phyloP scores from a whole-genome alignment of 129 eudicot species.

The Ambrosia trifida region DNA sequence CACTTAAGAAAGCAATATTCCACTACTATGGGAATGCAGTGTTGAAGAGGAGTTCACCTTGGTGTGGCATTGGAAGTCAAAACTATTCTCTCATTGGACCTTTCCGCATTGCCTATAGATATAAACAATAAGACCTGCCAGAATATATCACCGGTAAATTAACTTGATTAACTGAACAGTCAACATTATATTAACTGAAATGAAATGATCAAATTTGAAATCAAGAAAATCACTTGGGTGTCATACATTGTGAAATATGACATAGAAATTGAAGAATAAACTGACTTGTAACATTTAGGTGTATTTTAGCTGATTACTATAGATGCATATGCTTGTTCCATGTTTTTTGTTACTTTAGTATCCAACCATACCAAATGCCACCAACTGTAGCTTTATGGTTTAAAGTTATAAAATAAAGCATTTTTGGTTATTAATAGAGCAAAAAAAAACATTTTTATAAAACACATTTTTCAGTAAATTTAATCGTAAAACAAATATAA shows the following conservation, averaged over 20 bases:
- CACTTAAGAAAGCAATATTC: no score
- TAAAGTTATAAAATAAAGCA: no score
- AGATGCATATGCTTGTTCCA: not conserved
- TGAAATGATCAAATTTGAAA: slow-evolving; percentile 19
- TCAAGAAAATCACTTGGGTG: slow-evolving; percentile 16
- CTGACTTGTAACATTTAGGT: not conserved
- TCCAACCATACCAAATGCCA: no score
- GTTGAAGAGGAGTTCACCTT: slow-evolving; percentile 51
- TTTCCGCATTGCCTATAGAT: slow-evolving; percentile 37
- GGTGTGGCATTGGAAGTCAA: slow-evolving; percentile 44
- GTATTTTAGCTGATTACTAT: not conserved
- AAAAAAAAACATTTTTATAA: no score
- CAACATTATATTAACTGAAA: slow-evolving; percentile 13
- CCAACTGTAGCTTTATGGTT: no score
- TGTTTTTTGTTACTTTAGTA: no score
- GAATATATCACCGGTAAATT: slow-evolving; percentile 5
- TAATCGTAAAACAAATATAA: no score
- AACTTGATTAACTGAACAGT: not conserved
- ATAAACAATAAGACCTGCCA: slow-evolving; percentile 49
- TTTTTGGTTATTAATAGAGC: no score
- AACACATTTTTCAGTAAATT: no score
- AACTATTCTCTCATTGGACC: slow-evolving; percentile 43
- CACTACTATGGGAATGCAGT: no score
- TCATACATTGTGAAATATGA: not conserved
- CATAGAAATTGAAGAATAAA: not conserved